These are phyloP conservation scores for Trichoderma harzianum DNA, from an alignment of 2,329 filamentous ascomycete species.

Conservation along the genomic window DNA sequence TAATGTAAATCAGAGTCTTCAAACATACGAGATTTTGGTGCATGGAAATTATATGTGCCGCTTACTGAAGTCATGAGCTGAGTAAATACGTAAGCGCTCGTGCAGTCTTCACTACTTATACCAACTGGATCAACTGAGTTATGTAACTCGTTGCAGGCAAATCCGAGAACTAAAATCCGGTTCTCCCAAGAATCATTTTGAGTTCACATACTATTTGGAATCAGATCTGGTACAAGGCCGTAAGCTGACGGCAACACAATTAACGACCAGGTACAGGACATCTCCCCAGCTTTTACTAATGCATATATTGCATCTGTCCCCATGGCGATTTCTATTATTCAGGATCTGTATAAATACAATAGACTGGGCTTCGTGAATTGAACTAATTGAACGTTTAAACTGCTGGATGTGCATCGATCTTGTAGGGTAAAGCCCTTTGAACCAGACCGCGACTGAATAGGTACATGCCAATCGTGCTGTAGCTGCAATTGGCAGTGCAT, in stretches of 20 bases:
- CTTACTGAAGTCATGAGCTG: not conserved
- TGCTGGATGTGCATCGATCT: not conserved
- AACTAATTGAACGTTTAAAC: not conserved
- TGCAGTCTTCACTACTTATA: not conserved
- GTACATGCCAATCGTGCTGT: not conserved
- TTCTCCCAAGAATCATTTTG: not conserved
- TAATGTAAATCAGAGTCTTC: too few species aligned
- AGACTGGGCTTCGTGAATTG: rapidly evolving
- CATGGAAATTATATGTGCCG: too few species aligned
- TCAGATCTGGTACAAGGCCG: not conserved
- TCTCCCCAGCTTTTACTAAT: not conserved
- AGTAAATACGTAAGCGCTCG: not conserved
- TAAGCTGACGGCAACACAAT: not conserved
- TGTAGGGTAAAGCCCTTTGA: not conserved
- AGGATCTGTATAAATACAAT: not conserved
- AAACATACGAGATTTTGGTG: too few species aligned
- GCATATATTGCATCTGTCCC: not conserved
- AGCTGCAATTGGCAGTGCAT: not conserved
- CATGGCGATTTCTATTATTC: not conserved
- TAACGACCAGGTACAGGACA: not conserved
- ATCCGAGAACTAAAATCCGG: not conserved
- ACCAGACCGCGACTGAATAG: too few species aligned
- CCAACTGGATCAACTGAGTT: not conserved
- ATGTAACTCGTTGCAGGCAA: not conserved
- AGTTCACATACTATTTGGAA: not conserved